phyloP scores from a whole-genome alignment of 192 early-diverging fungal species.

The Paraglomus occultum region DNA sequence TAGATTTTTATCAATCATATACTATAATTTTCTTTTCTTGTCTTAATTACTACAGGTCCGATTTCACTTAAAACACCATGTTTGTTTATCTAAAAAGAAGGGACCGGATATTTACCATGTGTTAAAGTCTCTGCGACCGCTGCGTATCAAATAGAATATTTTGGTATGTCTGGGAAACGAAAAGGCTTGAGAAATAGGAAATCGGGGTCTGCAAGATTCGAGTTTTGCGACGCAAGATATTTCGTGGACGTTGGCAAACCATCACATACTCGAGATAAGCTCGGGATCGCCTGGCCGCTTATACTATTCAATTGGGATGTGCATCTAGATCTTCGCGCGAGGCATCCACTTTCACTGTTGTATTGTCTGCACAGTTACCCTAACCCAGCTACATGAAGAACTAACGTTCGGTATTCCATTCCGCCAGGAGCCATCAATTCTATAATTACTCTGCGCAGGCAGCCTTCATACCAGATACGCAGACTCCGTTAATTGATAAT shows the following conservation, averaged over 20 bases:
- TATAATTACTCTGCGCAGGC: slow-evolving; percentile 78
- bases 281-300: too few relatives aligned
- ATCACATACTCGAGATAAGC: too few relatives aligned
- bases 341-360: slow-evolving; percentile 83
- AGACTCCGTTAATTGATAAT: slow-evolving; percentile 98
- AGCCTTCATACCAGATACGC: slow-evolving; percentile 98
- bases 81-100: neutral
- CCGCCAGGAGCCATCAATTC: slow-evolving; percentile 88
- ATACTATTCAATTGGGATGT: slow-evolving; percentile 81
- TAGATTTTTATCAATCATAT: slow-evolving; percentile 89
- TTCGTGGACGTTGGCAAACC: too few relatives aligned
- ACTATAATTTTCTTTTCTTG: slow-evolving; percentile 79
- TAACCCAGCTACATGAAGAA: slow-evolving; percentile 28
- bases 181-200: too few relatives aligned
- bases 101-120: neutral
- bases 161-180: too few relatives aligned
- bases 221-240: too few relatives aligned
- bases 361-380: slow-evolving; percentile 82
- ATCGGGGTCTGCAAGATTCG: too few relatives aligned
- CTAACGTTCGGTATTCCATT: slow-evolving; percentile 90
- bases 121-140: slow-evolving; percentile 84
- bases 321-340: slow-evolving; percentile 88
- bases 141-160: too few relatives aligned
- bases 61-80: slow-evolving; percentile 83
- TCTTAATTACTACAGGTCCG: slow-evolving; percentile 79